These are phyloP conservation scores for Wickerhamia fluorescens DNA, from an alignment of 805 yeast genomes.

Conservation along the genomic window DNA sequence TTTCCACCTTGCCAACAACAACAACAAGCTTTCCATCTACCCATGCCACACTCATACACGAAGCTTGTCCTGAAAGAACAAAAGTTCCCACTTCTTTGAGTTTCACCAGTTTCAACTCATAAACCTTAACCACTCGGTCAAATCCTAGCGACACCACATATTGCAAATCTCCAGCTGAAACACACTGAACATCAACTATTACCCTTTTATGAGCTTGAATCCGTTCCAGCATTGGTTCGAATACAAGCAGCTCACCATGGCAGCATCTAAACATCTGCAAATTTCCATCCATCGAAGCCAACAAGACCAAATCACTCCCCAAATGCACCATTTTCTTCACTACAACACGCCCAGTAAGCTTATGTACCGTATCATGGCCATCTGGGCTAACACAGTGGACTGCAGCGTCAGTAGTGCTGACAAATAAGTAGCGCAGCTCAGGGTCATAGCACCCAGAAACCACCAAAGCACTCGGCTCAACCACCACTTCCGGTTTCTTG, in stretches of 20 bases:
- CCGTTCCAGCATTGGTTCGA: too few relatives aligned
- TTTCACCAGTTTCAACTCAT: slow-evolving; percentile 16
- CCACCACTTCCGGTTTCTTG: too few relatives aligned
- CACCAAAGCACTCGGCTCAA: too few relatives aligned
- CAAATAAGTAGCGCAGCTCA: too few relatives aligned
- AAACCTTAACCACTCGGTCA: slow-evolving; percentile 42
- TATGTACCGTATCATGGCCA: too few relatives aligned
- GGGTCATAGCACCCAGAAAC: too few relatives aligned
- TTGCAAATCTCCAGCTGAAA: slow-evolving; percentile 11
- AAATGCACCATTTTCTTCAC: slow-evolving; percentile 26
- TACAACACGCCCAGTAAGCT: slow-evolving; percentile 18
- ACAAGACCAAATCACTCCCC: slow-evolving; percentile 27
- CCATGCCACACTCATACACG: slow-evolving; percentile 38
- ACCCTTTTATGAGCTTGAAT: slow-evolving; percentile 28
- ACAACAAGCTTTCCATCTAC: slow-evolving; percentile 29
- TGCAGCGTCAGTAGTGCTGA: too few relatives aligned
- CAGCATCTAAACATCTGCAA: too few relatives aligned
- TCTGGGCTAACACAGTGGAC: too few relatives aligned
- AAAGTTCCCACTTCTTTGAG: slow-evolving; percentile 10
- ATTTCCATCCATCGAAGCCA: slow-evolving; percentile 62
- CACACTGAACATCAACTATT: slow-evolving; percentile 29
- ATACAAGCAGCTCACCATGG: too few relatives aligned
- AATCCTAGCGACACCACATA: slow-evolving; percentile 53
- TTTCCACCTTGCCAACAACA: slow-evolving; percentile 53
- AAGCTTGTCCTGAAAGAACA: slow-evolving; percentile 44